Conservation (phyloP, 2,329 filamentous ascomycete genomes). For the Didymella sp. region DNA sequence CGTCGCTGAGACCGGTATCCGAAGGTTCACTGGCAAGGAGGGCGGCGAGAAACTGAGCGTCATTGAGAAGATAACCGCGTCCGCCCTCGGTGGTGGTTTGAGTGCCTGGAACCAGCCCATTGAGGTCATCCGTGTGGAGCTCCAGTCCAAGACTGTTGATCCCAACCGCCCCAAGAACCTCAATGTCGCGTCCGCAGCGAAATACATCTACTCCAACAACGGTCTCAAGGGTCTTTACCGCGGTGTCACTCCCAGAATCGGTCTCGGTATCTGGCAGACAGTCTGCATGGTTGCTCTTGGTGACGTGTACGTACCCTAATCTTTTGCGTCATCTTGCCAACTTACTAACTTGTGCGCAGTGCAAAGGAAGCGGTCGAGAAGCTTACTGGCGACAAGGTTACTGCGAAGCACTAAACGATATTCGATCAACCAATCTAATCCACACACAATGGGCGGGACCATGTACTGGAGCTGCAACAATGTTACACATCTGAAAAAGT, state of each 20-base stretch:
- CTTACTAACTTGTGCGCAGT: constrained; percentile 51
- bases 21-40: constrained; percentile 77
- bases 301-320: constrained; percentile 77
- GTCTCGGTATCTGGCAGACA: constrained; percentile 97
- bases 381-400: constrained; percentile 68
- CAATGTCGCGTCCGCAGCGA: constrained; percentile 83
- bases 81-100: constrained; percentile 87
- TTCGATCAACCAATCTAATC: constrained; percentile 23
- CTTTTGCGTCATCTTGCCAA: neutral
- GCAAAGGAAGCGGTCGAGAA: constrained; percentile 72
- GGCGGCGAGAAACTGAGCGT: constrained; percentile 78
- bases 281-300: constrained; percentile 99
- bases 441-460: neutral
- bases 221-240: constrained; percentile 93
- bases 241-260: constrained; percentile 91
- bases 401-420: constrained; percentile 67
- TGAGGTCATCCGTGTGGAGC: constrained; percentile 98
- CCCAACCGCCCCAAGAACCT: constrained; percentile 99
- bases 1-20: constrained; percentile 88
- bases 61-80: constrained; percentile 87
- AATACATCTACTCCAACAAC: constrained; percentile 90
- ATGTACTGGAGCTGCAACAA: constrained; percentile 1
- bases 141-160: constrained; percentile 99
- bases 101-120: constrained; percentile 99
- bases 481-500: constrained; percentile 1